Percentiles rank a stretch among this genome's conserved stretches.
Conservation (phyloP, 129 eudicot genomes). For the Centaurea solstitialis region DNA sequence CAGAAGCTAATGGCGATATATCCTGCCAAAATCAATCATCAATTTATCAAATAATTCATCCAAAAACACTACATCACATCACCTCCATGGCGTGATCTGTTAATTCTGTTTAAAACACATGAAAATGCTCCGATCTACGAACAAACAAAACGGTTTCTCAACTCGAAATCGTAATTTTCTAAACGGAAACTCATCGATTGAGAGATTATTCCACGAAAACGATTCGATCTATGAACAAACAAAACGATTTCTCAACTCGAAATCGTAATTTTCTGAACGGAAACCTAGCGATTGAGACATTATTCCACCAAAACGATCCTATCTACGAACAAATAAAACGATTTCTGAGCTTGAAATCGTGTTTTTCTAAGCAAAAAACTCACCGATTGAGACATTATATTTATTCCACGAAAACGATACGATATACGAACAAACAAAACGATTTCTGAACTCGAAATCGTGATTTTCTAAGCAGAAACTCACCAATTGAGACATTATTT, state of each 20-base stretch:
- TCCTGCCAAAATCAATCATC: slow-evolving; percentile 53
- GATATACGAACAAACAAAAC: not conserved
- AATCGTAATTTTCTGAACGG: too few species aligned
- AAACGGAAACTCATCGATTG: slow-evolving; percentile 64
- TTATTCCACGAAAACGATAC: not conserved
- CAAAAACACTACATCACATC: slow-evolving; percentile 4
- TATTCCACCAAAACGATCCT: not conserved
- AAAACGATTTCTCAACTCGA: not conserved
- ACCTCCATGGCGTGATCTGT: slow-evolving; percentile 20
- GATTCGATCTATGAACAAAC: not conserved
- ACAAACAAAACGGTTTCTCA: not conserved
- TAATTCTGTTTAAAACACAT: not conserved
- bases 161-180: not conserved
- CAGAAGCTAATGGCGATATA: slow-evolving; percentile 94
- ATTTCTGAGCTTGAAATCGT: not conserved
- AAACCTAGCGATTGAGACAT: slow-evolving; percentile 50
- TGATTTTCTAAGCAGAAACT: slow-evolving; percentile 5
- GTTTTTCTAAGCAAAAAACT: slow-evolving; percentile 6
- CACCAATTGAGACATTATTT: too few species aligned
- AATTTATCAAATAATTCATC: not conserved
- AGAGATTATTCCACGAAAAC: slow-evolving; percentile 67
- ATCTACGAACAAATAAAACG: not conserved
- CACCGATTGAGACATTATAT: too few species aligned
- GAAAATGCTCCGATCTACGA: not conserved
- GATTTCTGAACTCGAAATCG: not conserved